phyloP scores from a whole-genome alignment of 2,329 filamentous ascomycete species.

The Phialocephala sp. region DNA sequence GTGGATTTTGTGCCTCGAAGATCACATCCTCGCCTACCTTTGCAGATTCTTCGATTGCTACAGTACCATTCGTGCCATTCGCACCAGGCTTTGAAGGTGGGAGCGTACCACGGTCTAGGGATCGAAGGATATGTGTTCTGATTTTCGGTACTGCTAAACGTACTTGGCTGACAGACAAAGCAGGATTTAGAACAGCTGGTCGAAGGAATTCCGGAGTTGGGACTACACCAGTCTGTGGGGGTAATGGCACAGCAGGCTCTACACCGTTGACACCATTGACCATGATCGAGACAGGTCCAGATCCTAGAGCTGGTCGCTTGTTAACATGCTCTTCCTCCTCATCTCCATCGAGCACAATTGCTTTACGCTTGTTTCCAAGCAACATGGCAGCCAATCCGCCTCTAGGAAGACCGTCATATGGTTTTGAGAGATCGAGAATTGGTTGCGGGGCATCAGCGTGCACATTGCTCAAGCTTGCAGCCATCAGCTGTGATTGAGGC shows the following conservation, averaged over 20 bases:
- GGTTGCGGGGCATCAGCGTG: conserved; percentile 79
- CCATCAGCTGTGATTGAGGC: conserved; percentile 86
- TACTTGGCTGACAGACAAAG: conserved; percentile 80
- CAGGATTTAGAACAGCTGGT: conserved; percentile 84
- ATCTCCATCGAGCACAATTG: conserved; percentile 73
- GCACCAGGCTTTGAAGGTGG: conserved; percentile 41
- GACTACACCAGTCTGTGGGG: conserved; percentile 63
- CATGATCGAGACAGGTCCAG: conserved; percentile 76
- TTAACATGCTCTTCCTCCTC: conserved; percentile 67
- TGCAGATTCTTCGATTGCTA: conserved; percentile 63
- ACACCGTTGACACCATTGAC: conserved; percentile 79
- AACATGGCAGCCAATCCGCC: conserved; percentile 86
- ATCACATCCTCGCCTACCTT: conserved; percentile 73
- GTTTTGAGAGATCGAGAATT: conserved; percentile 88
- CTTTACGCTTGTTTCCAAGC: conserved; percentile 91
- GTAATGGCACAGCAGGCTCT: conserved; percentile 72
- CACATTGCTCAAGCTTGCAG: conserved; percentile 69
- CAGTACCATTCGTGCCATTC: conserved; percentile 43
- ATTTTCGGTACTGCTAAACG: conserved; percentile 88
- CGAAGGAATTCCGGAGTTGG: conserved; percentile 83
- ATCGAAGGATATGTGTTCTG: conserved; percentile 79
- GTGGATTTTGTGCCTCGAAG: conserved; percentile 87
- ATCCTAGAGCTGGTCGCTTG: conserved; percentile 63
- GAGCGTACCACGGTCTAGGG: conserved; percentile 71
- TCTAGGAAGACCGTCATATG: conserved; percentile 89